Conservation (phyloP, 441 rosid species). For the Eruca vesicaria region DNA sequence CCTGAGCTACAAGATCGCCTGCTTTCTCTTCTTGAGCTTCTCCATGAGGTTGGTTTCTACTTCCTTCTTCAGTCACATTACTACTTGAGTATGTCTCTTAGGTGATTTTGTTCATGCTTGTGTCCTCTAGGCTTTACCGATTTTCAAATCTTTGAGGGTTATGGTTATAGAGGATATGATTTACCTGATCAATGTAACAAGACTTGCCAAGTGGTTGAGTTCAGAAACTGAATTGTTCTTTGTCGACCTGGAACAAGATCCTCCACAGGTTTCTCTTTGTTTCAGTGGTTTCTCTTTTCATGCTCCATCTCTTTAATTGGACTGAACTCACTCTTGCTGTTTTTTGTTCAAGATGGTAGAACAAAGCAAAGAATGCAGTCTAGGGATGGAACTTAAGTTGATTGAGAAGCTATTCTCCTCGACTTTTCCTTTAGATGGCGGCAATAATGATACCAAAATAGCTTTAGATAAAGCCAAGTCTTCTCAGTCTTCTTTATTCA, state of each 20-base stretch:
- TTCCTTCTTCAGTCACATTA: not conserved
- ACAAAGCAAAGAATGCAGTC: conserved; percentile 43
- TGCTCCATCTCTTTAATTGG: too few relatives aligned
- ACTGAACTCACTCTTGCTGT: not conserved
- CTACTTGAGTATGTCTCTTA: not conserved
- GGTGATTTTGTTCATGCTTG: not conserved
- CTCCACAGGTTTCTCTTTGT: conserved; percentile 62
- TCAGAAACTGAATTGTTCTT: conserved; percentile 51
- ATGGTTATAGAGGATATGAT: conserved; percentile 92
- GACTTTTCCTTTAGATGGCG: too few relatives aligned
- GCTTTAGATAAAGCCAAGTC: too few relatives aligned
- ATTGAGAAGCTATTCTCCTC: conserved; percentile 52
- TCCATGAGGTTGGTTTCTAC: conserved; percentile 37
- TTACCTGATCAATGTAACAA: conserved; percentile 65
- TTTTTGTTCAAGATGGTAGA: conserved; percentile 59
- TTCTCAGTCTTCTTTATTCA: too few relatives aligned
- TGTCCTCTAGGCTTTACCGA: conserved; percentile 30
- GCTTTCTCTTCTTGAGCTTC: conserved; percentile 46
- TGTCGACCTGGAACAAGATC: conserved; percentile 81
- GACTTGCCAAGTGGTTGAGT: conserved; percentile 48
- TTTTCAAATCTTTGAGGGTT: conserved; percentile 59
- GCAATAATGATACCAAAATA: too few relatives aligned
- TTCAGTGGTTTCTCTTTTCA: conserved; percentile 1
- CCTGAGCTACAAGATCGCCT: conserved; percentile 78
- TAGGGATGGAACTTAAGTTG: conserved; percentile 52